phyloP scores from a whole-genome alignment of 2,329 filamentous ascomycete species.

The Penicillium rolfsii region DNA sequence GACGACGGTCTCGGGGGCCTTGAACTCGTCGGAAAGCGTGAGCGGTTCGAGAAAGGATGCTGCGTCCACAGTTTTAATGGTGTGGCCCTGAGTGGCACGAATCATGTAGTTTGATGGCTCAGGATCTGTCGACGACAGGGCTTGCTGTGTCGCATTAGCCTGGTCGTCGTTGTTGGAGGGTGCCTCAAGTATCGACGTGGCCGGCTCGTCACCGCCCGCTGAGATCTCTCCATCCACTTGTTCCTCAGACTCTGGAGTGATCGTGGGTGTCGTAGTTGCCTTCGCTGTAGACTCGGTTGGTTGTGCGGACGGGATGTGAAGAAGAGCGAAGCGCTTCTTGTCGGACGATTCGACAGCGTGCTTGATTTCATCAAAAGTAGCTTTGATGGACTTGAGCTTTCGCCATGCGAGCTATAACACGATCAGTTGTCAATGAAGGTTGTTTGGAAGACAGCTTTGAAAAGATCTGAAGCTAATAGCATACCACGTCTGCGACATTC shows the following conservation, averaged over 20 bases:
- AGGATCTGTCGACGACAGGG: constrained; percentile 42
- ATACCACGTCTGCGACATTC: constrained; percentile 61
- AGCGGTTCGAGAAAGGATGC: constrained; percentile 71
- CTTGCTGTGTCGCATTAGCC: constrained; percentile 38
- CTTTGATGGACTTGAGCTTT: constrained; percentile 68
- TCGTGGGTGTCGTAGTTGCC: constrained; percentile 22
- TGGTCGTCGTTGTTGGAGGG: constrained; percentile 36
- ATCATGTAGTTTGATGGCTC: constrained; percentile 76
- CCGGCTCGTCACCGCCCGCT: constrained; percentile 12
- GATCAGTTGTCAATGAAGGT: neutral
- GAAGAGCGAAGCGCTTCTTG: constrained; percentile 88
- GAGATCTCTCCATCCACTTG: constrained; percentile 15
- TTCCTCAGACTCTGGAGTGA: constrained; percentile 27
- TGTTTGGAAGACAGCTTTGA: neutral
- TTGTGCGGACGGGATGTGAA: constrained; percentile 52
- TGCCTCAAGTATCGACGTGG: constrained; percentile 23
- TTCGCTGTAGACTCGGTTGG: constrained; percentile 24
- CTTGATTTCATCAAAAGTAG: constrained; percentile 75
- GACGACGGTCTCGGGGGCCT: constrained; percentile 68
- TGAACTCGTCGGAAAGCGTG: constrained; percentile 55
- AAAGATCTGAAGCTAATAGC: constrained; percentile 22
- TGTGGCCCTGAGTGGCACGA: constrained; percentile 94
- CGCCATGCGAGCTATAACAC: constrained; percentile 57
- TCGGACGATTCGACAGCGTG: constrained; percentile 73
- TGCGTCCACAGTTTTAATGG: constrained; percentile 72